Percentiles rank a stretch among this genome's conserved stretches.
Conservation (phyloP, 2,329 filamentous ascomycete genomes). For the Aspergillus oerlinghausenensis region DNA sequence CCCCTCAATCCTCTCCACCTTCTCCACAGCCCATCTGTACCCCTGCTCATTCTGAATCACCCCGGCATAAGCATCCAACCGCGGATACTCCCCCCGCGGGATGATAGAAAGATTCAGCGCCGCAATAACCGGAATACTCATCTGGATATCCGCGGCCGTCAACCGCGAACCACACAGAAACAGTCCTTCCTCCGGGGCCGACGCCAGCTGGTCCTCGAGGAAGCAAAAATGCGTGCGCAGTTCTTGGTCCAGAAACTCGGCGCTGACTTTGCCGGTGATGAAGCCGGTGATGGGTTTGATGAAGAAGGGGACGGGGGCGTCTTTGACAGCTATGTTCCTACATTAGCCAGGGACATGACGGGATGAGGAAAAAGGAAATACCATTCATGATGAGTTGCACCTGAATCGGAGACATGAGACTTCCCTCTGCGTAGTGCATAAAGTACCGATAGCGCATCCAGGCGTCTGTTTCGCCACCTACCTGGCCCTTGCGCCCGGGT, state of each 20-base stretch:
- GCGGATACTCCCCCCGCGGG: neutral
- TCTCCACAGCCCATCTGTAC: neutral
- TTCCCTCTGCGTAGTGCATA: constrained; percentile 83
- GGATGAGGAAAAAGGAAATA: constrained; percentile 29
- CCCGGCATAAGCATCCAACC: neutral
- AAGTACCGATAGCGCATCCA: constrained; percentile 62
- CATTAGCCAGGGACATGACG: too few relatives aligned
- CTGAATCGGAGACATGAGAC: constrained; percentile 68
- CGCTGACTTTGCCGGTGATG: constrained; percentile 46
- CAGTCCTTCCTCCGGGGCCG: constrained; percentile 35
- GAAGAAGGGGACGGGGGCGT: constrained; percentile 63
- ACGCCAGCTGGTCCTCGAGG: constrained; percentile 41
- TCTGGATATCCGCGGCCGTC: constrained; percentile 44
- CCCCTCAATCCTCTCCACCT: neutral
- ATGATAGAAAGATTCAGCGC: constrained; percentile 12
- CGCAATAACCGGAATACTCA: constrained; percentile 44
- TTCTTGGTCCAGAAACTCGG: constrained; percentile 37
- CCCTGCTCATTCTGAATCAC: neutral
- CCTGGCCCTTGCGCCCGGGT: constrained; percentile 49
- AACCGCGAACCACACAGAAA: constrained; percentile 43
- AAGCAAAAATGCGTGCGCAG: constrained; percentile 41
- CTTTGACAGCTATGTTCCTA: constrained; percentile 31
- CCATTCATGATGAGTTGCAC: constrained; percentile 58
- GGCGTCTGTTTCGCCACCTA: constrained; percentile 56
- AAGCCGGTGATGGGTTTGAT: constrained; percentile 58